phyloP scores from a whole-genome alignment of 192 early-diverging fungal species.

The Borealophlyctis nickersoniae region DNA sequence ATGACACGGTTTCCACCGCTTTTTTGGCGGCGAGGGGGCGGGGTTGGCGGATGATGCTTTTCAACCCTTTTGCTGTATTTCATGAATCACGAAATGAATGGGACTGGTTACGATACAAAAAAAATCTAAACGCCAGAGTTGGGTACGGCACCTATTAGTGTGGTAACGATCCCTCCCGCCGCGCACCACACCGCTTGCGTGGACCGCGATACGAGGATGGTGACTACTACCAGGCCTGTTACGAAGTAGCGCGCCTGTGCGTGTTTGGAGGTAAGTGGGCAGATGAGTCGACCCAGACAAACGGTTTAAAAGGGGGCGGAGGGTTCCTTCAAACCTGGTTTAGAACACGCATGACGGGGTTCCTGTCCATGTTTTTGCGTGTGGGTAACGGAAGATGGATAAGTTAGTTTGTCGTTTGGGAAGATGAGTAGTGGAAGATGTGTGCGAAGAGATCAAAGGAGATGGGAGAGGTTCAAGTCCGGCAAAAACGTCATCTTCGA shows the following conservation, averaged over 20 bases:
- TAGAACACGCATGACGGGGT: no score
- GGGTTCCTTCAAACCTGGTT: no score
- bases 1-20: neutral
- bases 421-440: no score
- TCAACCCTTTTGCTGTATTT: neutral
- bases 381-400: no score
- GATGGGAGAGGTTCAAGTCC: no score
- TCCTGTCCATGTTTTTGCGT: no score
- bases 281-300: no score
- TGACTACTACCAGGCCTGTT: neutral
- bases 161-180: neutral
- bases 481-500: no score
- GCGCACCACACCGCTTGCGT: neutral
- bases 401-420: no score
- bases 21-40: neutral
- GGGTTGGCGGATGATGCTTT: neutral
- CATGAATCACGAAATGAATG: neutral
- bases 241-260: neutral
- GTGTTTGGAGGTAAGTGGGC: no score
- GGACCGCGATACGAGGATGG: neutral
- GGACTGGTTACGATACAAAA: neutral
- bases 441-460: no score
- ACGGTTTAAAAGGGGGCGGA: no score
- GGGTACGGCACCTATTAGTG: neutral
- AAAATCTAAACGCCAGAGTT: neutral